Evolutionary conservation across 2,329 filamentous ascomycete species (phyloP).

Genomic region (Aurifilum marmelostoma): DNA sequence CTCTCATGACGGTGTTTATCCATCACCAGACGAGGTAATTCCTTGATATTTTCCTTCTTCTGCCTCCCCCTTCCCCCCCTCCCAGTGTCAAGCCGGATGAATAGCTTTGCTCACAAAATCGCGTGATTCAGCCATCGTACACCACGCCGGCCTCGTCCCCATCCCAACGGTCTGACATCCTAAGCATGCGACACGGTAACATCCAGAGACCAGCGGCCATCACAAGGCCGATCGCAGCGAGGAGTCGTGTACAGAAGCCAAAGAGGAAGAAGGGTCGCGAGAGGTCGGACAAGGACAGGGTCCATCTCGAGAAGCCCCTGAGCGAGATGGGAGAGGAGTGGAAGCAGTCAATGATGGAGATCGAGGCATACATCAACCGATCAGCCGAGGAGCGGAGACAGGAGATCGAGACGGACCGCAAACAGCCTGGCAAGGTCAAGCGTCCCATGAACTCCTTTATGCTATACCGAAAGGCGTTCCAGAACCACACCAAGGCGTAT

Average conservation of each 20-base stretch:
- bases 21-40: slow-evolving; percentile 17
- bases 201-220: slow-evolving; percentile 27
- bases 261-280: slow-evolving; percentile 48
- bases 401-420: slow-evolving; percentile 68
- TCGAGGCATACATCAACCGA: slow-evolving; percentile 78
- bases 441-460: slow-evolving; percentile 98
- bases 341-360: slow-evolving; percentile 68
- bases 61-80: background rate
- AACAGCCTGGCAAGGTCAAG: slow-evolving; percentile 75
- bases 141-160: slow-evolving; percentile 58
- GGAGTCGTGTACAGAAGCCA: slow-evolving; percentile 37
- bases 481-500: slow-evolving; percentile 81
- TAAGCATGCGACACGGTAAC: slow-evolving; percentile 44
- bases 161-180: slow-evolving; percentile 40
- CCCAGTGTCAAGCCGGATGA: background rate
- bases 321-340: slow-evolving; percentile 69
- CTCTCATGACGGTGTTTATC: slow-evolving; percentile 32
- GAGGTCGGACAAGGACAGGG: slow-evolving; percentile 45
- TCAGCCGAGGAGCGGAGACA: slow-evolving; percentile 64
- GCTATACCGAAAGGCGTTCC: slow-evolving; percentile 92
- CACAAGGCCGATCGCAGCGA: slow-evolving; percentile 35
- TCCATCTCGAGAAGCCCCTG: slow-evolving; percentile 64
- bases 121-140: slow-evolving; percentile 43
- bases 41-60: background rate
- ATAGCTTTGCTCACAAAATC: slow-evolving; percentile 15